These are phyloP conservation scores for Phytophthora macrochlamydospora DNA, from an alignment of 352 stramenopile species.

Conservation along the genomic window DNA sequence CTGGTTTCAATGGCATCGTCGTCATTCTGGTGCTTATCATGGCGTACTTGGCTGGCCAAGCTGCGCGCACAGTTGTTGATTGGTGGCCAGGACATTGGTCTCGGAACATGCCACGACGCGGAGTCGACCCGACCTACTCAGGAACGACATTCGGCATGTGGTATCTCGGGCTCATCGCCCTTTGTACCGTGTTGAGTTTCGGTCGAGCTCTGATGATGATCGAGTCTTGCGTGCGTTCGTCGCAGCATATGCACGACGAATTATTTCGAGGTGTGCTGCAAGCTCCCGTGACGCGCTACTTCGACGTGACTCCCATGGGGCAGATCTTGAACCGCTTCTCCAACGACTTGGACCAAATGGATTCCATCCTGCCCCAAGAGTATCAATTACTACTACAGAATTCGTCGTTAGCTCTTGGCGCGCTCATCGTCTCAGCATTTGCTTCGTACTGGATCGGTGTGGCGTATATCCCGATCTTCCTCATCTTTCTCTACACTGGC, in stretches of 20 bases:
- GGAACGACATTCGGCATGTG: slow-evolving; percentile 33
- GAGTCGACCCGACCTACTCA: slow-evolving; percentile 43
- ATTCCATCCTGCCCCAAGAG: slow-evolving; percentile 41
- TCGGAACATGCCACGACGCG: slow-evolving; percentile 29
- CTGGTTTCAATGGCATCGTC: slow-evolving; percentile 24
- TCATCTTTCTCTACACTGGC: slow-evolving; percentile 54
- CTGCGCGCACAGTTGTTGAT: slow-evolving; percentile 28
- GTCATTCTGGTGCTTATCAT: slow-evolving; percentile 15
- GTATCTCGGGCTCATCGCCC: slow-evolving; percentile 36
- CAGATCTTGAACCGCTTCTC: slow-evolving; percentile 64
- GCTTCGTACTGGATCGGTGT: slow-evolving; percentile 47
- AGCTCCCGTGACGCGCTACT: slow-evolving; percentile 54
- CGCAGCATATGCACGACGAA: slow-evolving; percentile 38
- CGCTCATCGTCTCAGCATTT: slow-evolving; percentile 45
- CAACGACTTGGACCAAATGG: slow-evolving; percentile 57
- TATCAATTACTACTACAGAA: slow-evolving; percentile 40
- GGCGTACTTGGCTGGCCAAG: slow-evolving; percentile 23
- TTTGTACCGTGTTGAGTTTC: slow-evolving; percentile 28
- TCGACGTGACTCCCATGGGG: slow-evolving; percentile 59
- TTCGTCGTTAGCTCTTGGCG: slow-evolving; percentile 30
- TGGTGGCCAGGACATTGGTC: slow-evolving; percentile 50
- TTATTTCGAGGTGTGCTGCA: slow-evolving; percentile 43
- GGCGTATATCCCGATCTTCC: slow-evolving; percentile 60
- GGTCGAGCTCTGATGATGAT: slow-evolving; percentile 30
- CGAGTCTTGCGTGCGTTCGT: slow-evolving; percentile 33